Conservation (phyloP, 73 alveolate species). For the Paramecium sonneborni region DNA sequence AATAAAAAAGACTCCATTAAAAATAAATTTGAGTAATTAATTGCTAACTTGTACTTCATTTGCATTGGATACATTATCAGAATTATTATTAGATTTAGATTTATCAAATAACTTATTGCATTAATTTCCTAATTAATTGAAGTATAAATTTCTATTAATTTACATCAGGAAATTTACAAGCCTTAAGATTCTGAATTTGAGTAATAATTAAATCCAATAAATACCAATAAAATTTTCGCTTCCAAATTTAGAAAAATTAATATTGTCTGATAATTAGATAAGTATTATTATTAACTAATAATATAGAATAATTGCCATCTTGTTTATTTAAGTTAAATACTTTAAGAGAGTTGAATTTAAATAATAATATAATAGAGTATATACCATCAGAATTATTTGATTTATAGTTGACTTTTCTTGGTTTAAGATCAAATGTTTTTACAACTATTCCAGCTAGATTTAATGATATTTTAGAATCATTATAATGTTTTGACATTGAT, state of each 20-base stretch:
- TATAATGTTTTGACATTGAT: not conserved
- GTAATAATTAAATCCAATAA: not conserved
- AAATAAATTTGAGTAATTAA: not conserved
- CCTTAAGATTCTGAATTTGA: not conserved
- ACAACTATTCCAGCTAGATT: not conserved
- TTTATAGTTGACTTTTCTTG: not conserved
- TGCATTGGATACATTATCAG: not conserved
- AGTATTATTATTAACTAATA: not conserved
- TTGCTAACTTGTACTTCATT: not conserved
- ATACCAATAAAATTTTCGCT: not conserved
- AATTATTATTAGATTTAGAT: not conserved
- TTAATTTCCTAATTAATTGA: not conserved
- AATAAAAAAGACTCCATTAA: not conserved
- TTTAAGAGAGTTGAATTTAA: not conserved
- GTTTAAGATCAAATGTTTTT: not conserved
- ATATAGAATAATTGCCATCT: not conserved
- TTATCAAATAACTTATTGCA: constrained; percentile 5
- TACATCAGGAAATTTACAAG: not conserved
- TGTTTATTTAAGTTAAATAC: not conserved
- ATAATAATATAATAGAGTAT: not conserved
- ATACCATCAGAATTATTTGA: not conserved
- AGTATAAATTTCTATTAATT: not conserved
- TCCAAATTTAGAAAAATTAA: not conserved
- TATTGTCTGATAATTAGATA: not conserved
- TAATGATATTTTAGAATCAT: not conserved